These are phyloP conservation scores for Cytospora paraplurivora DNA, from an alignment of 2,329 filamentous ascomycete genomes.

Conservation along the genomic window DNA sequence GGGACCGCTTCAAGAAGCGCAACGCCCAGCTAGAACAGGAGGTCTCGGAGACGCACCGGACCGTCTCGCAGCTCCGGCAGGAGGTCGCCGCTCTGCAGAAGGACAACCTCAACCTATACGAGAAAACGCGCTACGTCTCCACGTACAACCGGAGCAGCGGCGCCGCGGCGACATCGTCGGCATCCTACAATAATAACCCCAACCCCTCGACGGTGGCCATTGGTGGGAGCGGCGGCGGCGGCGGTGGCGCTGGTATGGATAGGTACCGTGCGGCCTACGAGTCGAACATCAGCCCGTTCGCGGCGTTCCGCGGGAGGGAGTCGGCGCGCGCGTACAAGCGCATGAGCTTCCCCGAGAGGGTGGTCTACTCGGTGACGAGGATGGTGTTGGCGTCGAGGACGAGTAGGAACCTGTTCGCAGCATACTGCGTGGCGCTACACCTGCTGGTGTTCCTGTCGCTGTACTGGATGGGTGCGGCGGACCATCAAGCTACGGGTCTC, in stretches of 20 bases:
- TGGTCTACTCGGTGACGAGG: slow-evolving; percentile 86
- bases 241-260: slow-evolving; percentile 67
- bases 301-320: slow-evolving; percentile 92
- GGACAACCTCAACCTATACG: slow-evolving; percentile 93
- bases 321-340: slow-evolving; percentile 86
- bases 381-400: slow-evolving; percentile 88
- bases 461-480: slow-evolving; percentile 76
- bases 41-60: slow-evolving; percentile 79
- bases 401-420: slow-evolving; percentile 91
- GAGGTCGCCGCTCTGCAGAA: slow-evolving; percentile 92
- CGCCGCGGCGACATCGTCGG: slow-evolving; percentile 51
- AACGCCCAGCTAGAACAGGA: slow-evolving; percentile 90
- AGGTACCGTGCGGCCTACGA: slow-evolving; percentile 93
- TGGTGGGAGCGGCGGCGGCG: slow-evolving; percentile 55
- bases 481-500: slow-evolving; percentile 60
- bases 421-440: slow-evolving; percentile 87
- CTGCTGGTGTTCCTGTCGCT: slow-evolving; percentile 83
- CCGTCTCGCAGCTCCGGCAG: slow-evolving; percentile 81
- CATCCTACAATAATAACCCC: slow-evolving; percentile 65
- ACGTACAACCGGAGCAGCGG: slow-evolving; percentile 79
- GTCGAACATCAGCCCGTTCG: slow-evolving; percentile 92
- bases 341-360: slow-evolving; percentile 88
- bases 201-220: slow-evolving; percentile 72
- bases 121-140: slow-evolving; percentile 95
- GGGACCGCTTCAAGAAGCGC: slow-evolving; percentile 97